A percentile compares a stretch with the other conserved stretches of the same genome.
Conservation (phyloP, 2,329 filamentous ascomycete genomes). For the Trichophyton schoenleinii region DNA sequence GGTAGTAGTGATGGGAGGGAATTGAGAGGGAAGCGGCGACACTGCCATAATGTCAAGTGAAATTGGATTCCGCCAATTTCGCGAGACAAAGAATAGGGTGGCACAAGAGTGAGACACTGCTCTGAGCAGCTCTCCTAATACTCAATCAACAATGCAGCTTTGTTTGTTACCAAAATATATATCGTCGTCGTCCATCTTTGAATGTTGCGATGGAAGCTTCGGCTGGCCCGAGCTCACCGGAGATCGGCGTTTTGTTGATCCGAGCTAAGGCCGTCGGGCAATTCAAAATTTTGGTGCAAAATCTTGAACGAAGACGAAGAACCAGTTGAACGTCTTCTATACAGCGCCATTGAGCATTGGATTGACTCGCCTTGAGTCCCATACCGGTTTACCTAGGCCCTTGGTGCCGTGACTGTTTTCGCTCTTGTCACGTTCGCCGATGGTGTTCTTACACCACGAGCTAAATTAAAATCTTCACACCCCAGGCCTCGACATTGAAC, state of each 20-base stretch:
- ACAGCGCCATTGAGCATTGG: neutral
- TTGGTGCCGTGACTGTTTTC: neutral
- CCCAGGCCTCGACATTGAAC: neutral
- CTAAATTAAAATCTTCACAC: neutral
- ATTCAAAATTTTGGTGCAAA: conserved; percentile 4
- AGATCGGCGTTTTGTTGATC: neutral
- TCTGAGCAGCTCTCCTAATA: neutral
- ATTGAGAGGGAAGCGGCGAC: conserved; percentile 32
- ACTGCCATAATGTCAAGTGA: conserved; percentile 25
- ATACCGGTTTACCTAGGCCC: neutral
- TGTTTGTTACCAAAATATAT: too few relatives aligned
- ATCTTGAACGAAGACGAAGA: neutral
- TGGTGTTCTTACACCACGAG: neutral
- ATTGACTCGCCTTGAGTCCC: neutral
- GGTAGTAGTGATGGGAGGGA: conserved; percentile 20
- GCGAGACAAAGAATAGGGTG: neutral
- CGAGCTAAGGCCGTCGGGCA: neutral
- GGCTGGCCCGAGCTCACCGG: neutral
- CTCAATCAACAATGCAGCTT: too few relatives aligned
- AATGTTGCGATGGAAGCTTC: neutral
- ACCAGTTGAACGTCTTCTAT: neutral
- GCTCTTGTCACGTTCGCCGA: neutral
- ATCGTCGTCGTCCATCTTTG: neutral
- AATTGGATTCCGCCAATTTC: neutral
- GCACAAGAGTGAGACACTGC: neutral